These are phyloP conservation scores for Golubevia sp. DNA, from an alignment of 1,284 basidiomycete genomes.

Conservation along the genomic window DNA sequence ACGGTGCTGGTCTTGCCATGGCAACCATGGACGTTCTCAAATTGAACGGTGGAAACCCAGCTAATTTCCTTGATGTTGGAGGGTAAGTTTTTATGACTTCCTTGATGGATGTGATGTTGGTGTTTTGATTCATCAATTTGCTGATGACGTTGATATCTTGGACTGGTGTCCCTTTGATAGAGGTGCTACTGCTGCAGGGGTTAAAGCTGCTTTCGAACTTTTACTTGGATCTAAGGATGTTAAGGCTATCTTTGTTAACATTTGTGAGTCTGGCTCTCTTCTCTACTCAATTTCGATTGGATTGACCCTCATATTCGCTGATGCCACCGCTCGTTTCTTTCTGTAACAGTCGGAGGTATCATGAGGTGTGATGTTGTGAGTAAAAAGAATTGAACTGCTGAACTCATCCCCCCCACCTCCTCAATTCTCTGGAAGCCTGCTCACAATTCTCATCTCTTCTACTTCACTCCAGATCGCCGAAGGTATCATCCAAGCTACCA, in stretches of 20 bases:
- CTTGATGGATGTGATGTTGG: too few species aligned
- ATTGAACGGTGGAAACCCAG: slow-evolving; percentile 41
- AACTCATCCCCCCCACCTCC: neutral
- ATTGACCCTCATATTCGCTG: neutral
- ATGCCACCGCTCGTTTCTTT: neutral
- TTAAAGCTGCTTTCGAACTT: slow-evolving; percentile 59
- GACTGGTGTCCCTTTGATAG: too few species aligned
- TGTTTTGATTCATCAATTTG: too few species aligned
- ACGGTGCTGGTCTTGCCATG: slow-evolving; percentile 61
- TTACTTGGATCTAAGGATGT: slow-evolving; percentile 49
- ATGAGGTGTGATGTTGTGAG: slow-evolving; percentile 45
- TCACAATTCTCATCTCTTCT: neutral
- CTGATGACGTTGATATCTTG: too few species aligned
- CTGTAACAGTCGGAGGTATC: slow-evolving; percentile 27
- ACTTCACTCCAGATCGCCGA: slow-evolving; percentile 33
- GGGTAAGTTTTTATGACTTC: neutral
- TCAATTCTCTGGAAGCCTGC: neutral
- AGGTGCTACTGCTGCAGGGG: slow-evolving; percentile 51
- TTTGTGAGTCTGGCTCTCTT: slow-evolving; percentile 26
- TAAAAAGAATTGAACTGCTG: neutral
- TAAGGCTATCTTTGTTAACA: slow-evolving; percentile 59
- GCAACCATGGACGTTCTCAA: slow-evolving; percentile 60
- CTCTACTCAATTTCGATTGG: neutral
- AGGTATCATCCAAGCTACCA: slow-evolving; percentile 55
- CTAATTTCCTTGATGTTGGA: slow-evolving; percentile 61